phyloP scores from a whole-genome alignment of 768 basidiomycete species.

The Wakefieldia striispora region DNA sequence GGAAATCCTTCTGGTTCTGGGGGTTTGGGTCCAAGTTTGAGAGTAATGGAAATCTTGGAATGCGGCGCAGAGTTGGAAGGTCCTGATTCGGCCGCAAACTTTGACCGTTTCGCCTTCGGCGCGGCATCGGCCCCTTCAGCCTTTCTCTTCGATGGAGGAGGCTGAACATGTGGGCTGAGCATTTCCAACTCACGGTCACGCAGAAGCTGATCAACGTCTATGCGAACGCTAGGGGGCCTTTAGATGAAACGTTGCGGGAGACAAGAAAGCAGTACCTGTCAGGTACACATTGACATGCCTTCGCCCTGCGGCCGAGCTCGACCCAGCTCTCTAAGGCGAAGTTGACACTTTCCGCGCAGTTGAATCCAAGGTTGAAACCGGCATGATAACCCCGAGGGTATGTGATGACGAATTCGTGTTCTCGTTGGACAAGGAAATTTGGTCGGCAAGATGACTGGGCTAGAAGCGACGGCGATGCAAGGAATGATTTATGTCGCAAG shows the following conservation, averaged over 20 bases:
- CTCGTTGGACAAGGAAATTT: constrained; percentile 87
- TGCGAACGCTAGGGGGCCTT: constrained; percentile 65
- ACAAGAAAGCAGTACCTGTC: constrained; percentile 54
- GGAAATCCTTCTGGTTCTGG: constrained; percentile 56
- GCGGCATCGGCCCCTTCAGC: constrained; percentile 28
- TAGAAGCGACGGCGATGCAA: constrained; percentile 83
- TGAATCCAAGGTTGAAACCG: constrained; percentile 94
- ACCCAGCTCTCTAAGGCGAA: constrained; percentile 96
- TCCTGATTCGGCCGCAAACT: constrained; percentile 7
- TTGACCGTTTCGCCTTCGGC: constrained; percentile 28
- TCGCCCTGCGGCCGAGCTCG: constrained; percentile 80
- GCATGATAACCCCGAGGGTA: constrained; percentile 95
- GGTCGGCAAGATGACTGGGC: constrained; percentile 77
- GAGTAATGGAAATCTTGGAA: constrained; percentile 51
- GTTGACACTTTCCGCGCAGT: constrained; percentile 96
- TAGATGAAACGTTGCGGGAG: constrained; percentile 1
- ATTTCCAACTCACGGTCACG: constrained; percentile 58
- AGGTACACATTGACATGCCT: constrained; percentile 67
- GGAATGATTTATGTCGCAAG: constrained; percentile 93
- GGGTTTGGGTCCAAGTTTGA: constrained; percentile 67
- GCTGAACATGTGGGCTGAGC: constrained; percentile 5
- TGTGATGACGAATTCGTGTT: constrained; percentile 96
- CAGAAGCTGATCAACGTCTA: constrained; percentile 88
- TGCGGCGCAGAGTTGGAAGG: constrained; percentile 9
- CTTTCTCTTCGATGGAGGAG: constrained; percentile 40